Evolutionary conservation across 805 yeast species (phyloP).

Genomic region (Ascoidea tarda): DNA sequence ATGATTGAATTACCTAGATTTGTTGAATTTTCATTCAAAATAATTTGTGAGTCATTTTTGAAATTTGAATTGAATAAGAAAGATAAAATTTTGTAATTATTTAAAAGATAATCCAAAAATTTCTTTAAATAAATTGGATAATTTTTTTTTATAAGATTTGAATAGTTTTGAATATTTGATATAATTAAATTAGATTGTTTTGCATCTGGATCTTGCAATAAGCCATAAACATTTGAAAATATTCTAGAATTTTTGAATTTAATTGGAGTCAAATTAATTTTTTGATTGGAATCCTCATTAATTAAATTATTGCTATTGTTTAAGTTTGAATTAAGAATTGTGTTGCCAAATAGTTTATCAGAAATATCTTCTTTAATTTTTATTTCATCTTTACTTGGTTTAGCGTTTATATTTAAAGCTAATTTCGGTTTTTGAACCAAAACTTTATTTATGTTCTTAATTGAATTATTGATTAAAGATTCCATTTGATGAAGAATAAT

Average conservation of each 20-base stretch:
- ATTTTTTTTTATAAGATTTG: no score
- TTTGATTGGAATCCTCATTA: neutral
- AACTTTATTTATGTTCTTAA: no score
- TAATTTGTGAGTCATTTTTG: slow-evolving; percentile 5
- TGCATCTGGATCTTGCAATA: neutral
- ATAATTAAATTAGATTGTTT: neutral
- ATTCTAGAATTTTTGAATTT: neutral
- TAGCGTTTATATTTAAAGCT: neutral
- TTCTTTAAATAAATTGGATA: neutral
- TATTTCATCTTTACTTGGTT: neutral
- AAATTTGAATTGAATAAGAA: neutral
- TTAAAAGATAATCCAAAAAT: no score
- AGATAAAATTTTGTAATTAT: slow-evolving; percentile 6
- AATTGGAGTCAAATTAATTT: neutral
- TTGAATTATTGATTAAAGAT: slow-evolving; percentile 7
- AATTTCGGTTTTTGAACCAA: neutral
- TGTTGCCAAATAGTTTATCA: neutral
- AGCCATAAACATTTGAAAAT: neutral
- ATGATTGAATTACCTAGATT: slow-evolving; percentile 46
- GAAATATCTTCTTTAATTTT: neutral
- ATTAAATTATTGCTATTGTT: no score
- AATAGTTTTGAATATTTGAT: neutral
- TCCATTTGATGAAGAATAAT: no score
- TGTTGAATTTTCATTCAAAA: slow-evolving; percentile 11
- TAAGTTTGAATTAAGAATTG: no score